These are phyloP conservation scores for Penicillium sp. DNA, from an alignment of 2,329 filamentous ascomycete genomes.

Conservation along the genomic window DNA sequence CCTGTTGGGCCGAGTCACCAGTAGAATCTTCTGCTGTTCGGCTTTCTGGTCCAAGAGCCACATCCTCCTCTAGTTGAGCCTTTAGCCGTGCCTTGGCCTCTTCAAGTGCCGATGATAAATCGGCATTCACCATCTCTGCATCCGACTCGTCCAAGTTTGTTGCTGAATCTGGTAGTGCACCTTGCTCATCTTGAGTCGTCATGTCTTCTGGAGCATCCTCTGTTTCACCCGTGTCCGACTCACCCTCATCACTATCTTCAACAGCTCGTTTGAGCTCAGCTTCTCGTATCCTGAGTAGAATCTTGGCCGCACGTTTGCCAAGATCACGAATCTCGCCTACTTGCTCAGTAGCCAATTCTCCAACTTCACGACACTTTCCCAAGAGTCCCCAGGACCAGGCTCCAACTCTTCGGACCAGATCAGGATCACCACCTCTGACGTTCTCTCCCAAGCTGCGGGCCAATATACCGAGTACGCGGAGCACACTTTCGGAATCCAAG, in stretches of 20 bases:
- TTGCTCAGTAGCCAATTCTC: constrained; percentile 68
- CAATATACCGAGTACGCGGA: constrained; percentile 60
- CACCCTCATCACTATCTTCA: constrained; percentile 19
- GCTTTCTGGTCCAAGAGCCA: constrained; percentile 9
- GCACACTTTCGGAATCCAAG: constrained; percentile 56
- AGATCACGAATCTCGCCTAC: constrained; percentile 72
- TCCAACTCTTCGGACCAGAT: constrained; percentile 61
- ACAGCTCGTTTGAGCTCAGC: constrained; percentile 31
- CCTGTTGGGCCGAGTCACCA: constrained; percentile 26
- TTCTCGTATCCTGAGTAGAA: constrained; percentile 40
- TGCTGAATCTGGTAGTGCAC: background rate
- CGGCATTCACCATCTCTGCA: constrained; percentile 14
- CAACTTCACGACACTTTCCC: constrained; percentile 65
- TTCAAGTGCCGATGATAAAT: constrained; percentile 37
- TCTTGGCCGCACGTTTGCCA: constrained; percentile 64
- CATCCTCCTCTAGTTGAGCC: constrained; percentile 27
- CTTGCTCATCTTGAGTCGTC: background rate
- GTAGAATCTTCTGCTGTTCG: constrained; percentile 4
- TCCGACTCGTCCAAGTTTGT: constrained; percentile 5
- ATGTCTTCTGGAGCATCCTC: constrained; percentile 2
- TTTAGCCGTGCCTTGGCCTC: constrained; percentile 45
- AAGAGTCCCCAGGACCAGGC: constrained; percentile 82
- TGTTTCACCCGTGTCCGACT: constrained; percentile 2
- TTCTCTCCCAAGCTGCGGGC: constrained; percentile 54
- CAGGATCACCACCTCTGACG: constrained; percentile 55